phyloP scores from a whole-genome alignment of 2,329 filamentous ascomycete species.

The Cucurbitaria berberidis region DNA sequence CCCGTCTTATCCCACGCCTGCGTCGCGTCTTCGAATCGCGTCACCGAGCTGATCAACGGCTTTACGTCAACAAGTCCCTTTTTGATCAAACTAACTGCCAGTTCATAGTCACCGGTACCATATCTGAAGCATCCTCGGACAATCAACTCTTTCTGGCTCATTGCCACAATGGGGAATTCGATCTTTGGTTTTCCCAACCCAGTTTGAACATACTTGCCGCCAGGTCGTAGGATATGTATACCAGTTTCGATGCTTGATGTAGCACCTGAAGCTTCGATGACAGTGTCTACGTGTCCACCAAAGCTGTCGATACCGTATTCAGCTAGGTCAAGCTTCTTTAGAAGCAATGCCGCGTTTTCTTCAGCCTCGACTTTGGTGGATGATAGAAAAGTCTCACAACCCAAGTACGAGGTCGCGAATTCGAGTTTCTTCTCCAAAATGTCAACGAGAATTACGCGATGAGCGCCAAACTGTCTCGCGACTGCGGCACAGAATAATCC shows the following conservation, averaged over 20 bases:
- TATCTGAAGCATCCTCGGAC: constrained; percentile 44
- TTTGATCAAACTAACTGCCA: constrained; percentile 34
- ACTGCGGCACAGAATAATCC: constrained; percentile 83
- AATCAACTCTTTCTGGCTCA: constrained; percentile 81
- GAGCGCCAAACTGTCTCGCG: constrained; percentile 69
- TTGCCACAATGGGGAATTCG: constrained; percentile 89
- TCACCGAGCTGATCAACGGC: constrained; percentile 37
- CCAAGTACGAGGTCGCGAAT: constrained; percentile 81
- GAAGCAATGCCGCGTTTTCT: constrained; percentile 62
- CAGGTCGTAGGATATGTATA: constrained; percentile 86
- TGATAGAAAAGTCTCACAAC: constrained; percentile 75
- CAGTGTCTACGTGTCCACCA: constrained; percentile 80
- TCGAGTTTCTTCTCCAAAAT: constrained; percentile 81
- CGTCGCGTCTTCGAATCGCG: constrained; percentile 37
- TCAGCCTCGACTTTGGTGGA: constrained; percentile 65
- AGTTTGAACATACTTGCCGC: constrained; percentile 93
- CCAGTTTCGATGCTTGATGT: constrained; percentile 84
- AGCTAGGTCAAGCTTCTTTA: constrained; percentile 69
- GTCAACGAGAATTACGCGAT: constrained; percentile 87
- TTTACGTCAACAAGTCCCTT: constrained; percentile 32
- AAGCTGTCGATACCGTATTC: constrained; percentile 51
- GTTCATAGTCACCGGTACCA: constrained; percentile 39
- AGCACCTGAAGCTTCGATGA: constrained; percentile 90
- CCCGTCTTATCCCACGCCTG: constrained; percentile 42
- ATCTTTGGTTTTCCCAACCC: constrained; percentile 93